Evolutionary conservation across 176 grass and related monocot genomes (phyloP).

Genomic region (Cocos nucifera): DNA sequence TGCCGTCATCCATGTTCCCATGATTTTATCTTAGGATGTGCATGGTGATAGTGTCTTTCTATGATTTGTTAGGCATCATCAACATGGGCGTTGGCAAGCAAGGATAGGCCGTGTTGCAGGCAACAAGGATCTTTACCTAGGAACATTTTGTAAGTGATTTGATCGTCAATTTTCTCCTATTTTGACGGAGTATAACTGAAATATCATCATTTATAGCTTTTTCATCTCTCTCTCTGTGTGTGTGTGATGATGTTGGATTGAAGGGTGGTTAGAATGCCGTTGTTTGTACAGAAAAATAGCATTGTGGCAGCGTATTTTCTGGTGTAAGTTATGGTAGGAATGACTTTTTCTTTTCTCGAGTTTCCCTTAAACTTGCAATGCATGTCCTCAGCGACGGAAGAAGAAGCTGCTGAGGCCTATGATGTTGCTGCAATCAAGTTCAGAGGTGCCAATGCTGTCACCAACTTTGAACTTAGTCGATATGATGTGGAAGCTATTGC

Average conservation of each 20-base stretch:
- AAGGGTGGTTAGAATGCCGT: no score
- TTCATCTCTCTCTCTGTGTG: no score
- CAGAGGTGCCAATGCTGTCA: constrained; percentile 68
- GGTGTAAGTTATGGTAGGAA: no score
- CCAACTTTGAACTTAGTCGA: constrained; percentile 72
- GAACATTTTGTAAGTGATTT: constrained; percentile 61
- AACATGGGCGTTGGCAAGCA: constrained; percentile 94
- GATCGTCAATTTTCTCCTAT: background rate
- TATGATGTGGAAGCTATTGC: constrained; percentile 78
- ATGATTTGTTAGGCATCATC: constrained; percentile 58
- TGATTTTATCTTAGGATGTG: no score
- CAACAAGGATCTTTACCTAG: constrained; percentile 95
- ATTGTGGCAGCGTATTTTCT: no score
- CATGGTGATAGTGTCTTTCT: no score
- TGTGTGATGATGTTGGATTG: no score
- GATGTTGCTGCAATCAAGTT: constrained; percentile 90
- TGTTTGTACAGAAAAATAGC: no score
- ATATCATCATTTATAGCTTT: no score
- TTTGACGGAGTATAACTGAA: background rate
- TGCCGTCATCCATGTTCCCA: no score
- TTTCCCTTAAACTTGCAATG: background rate
- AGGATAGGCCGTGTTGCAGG: constrained; percentile 92
- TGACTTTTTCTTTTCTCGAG: no score
- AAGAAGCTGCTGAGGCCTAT: constrained; percentile 93
- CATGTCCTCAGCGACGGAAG: constrained; percentile 51